phyloP scores from a whole-genome alignment of 805 yeast species.

The Kuraishia ogatae region DNA sequence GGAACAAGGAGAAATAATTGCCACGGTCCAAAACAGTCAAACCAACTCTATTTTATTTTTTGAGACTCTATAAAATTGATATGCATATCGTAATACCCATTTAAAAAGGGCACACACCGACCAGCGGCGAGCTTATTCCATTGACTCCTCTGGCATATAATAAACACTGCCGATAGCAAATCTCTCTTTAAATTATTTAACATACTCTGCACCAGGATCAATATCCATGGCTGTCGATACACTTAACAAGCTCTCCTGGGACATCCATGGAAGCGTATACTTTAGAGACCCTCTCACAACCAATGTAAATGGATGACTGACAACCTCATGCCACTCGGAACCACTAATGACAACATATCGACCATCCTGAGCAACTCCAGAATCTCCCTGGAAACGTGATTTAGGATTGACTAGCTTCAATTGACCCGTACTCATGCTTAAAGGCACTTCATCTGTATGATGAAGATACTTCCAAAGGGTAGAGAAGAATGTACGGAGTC shows the following conservation, averaged over 20 bases:
- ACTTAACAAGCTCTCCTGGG: constrained; percentile 17
- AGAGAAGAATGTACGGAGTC: not conserved
- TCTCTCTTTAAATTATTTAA: no score
- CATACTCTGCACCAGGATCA: not conserved
- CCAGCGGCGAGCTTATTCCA: not conserved
- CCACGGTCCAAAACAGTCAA: no score
- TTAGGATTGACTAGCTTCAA: constrained; percentile 21
- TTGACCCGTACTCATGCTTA: constrained; percentile 17
- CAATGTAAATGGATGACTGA: constrained; percentile 18
- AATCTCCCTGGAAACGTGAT: constrained; percentile 1
- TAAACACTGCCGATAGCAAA: no score
- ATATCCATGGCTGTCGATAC: constrained; percentile 12
- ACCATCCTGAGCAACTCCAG: not conserved
- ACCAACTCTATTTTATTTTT: no score
- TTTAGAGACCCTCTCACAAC: constrained; percentile 23
- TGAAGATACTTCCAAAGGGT: constrained; percentile 14
- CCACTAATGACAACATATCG: not conserved
- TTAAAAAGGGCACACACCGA: not conserved
- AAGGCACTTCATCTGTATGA: constrained; percentile 9
- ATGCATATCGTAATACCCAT: no score
- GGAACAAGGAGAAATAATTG: no score
- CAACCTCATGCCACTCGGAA: constrained; percentile 16
- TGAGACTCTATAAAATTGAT: no score
- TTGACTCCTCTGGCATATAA: no score
- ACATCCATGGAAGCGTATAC: constrained; percentile 19